Percentiles rank a stretch among this genome's conserved stretches.
Conservation (phyloP, 768 basidiomycete species). For the Pulveroboletus ravenelii region DNA sequence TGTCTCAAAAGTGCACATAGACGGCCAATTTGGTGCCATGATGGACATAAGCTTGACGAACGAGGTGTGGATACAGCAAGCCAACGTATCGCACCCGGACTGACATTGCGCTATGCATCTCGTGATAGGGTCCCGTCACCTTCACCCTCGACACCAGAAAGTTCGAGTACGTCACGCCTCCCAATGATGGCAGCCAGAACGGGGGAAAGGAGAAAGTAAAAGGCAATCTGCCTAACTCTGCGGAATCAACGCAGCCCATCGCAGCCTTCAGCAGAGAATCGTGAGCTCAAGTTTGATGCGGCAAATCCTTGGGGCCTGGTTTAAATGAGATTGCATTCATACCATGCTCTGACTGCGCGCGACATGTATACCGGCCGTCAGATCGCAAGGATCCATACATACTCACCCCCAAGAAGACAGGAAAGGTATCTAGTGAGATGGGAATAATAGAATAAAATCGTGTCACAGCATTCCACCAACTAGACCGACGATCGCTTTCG, state of each 20-base stretch:
- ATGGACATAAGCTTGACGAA: constrained; percentile 88
- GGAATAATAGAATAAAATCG: neutral
- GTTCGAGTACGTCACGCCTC: constrained; percentile 54
- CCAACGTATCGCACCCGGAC: neutral
- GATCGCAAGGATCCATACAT: neutral
- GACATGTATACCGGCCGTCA: neutral
- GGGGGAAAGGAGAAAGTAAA: constrained; percentile 7
- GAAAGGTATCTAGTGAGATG: constrained; percentile 6
- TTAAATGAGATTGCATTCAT: neutral
- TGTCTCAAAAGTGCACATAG: constrained; percentile 34
- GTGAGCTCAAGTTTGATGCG: neutral
- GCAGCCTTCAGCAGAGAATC: neutral
- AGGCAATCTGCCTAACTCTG: constrained; percentile 1
- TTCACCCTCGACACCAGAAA: constrained; percentile 81
- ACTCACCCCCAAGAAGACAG: neutral
- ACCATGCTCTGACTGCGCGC: neutral
- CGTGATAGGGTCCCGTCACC: constrained; percentile 71
- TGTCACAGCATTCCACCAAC: constrained; percentile 66
- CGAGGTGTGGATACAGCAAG: constrained; percentile 50
- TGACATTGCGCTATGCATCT: constrained; percentile 1
- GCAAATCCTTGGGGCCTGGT: neutral
- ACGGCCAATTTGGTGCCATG: constrained; percentile 95
- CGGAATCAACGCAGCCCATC: constrained; percentile 3
- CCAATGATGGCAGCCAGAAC: constrained; percentile 7
- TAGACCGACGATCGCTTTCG: constrained; percentile 56